phyloP scores from a whole-genome alignment of 2,329 filamentous ascomycete genomes.

The Beauveria australis region DNA sequence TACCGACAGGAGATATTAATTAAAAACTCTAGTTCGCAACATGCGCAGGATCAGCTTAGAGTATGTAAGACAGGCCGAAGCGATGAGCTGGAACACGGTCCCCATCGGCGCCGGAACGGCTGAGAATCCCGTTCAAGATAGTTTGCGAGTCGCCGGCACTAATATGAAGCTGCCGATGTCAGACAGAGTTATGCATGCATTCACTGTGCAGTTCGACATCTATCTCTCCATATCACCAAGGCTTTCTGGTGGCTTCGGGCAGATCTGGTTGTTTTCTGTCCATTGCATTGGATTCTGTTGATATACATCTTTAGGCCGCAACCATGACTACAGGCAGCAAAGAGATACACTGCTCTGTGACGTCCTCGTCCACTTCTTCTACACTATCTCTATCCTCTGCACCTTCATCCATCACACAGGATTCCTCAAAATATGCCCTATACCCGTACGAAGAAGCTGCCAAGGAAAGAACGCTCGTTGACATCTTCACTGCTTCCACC shows the following conservation, averaged over 20 bases:
- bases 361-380: neutral
- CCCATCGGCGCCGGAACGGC: constrained; percentile 3
- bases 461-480: constrained; percentile 14
- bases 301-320: neutral
- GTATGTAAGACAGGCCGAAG: neutral
- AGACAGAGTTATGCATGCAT: neutral
- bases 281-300: neutral
- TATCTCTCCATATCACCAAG: neutral
- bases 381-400: neutral
- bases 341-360: neutral
- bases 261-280: neutral
- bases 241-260: too few species aligned
- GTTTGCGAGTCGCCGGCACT: neutral
- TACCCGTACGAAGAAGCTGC: constrained; percentile 6
- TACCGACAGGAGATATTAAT: neutral
- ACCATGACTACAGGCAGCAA: neutral
- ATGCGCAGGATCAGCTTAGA: neutral
- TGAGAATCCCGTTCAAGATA: neutral
- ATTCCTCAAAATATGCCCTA: neutral
- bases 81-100: neutral
- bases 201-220: neutral
- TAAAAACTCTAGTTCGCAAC: neutral
- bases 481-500: constrained; percentile 14
- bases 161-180: neutral
- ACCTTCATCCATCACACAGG: neutral